Conservation (phyloP, 345 rosid species). For the Leavenworthia alabamica region DNA sequence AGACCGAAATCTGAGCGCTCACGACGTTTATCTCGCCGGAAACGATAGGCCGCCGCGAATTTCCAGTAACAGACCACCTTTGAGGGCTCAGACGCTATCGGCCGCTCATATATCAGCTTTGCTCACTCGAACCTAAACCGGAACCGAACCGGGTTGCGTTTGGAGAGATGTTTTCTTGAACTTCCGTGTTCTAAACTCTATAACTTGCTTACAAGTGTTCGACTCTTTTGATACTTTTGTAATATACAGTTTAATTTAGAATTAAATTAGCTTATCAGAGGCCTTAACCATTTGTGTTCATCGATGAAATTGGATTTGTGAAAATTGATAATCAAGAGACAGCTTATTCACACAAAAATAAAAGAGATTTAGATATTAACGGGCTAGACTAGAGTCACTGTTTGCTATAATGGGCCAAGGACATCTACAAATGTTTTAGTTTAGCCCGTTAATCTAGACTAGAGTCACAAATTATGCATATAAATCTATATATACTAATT, state of each 20-base stretch:
- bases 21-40: slow-evolving; percentile 9
- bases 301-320: background rate
- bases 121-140: slow-evolving; percentile 25
- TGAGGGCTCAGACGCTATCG: slow-evolving; percentile 29
- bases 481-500: too few species aligned
- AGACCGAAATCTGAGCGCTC: slow-evolving; percentile 13
- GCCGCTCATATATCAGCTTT: slow-evolving; percentile 30
- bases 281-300: background rate
- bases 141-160: slow-evolving; percentile 7
- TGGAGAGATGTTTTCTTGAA: slow-evolving; percentile 7
- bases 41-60: slow-evolving; percentile 21
- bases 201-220: background rate
- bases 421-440: too few species aligned
- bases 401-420: background rate
- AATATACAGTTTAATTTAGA: slow-evolving; percentile 1
- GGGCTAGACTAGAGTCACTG: background rate
- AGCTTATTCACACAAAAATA: background rate
- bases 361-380: background rate
- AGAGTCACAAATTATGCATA: too few species aligned
- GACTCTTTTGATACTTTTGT: slow-evolving; percentile 4
- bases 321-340: background rate
- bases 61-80: slow-evolving; percentile 16
- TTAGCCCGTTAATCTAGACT: too few species aligned
- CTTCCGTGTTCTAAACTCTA: background rate
- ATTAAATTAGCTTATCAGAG: slow-evolving; percentile 5